phyloP scores from a whole-genome alignment of 805 yeast species.

The Metschnikowia shivogae region DNA sequence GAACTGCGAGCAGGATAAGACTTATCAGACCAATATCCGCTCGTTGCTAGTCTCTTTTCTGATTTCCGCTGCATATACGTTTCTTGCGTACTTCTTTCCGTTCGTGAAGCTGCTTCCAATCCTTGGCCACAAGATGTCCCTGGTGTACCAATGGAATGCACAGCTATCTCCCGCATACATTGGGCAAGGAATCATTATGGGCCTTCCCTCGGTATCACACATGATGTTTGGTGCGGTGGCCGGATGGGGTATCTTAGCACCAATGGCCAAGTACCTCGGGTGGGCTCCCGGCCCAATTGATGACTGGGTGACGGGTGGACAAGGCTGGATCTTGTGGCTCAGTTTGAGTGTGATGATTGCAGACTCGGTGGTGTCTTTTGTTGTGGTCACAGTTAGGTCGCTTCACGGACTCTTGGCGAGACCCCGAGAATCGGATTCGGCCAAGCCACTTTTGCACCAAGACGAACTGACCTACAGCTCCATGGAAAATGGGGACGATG shows the following conservation, averaged over 20 bases:
- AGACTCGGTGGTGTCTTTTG: conserved; percentile 79
- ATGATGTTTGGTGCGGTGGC: conserved; percentile 86
- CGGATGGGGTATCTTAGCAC: conserved; percentile 94
- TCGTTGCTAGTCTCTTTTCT: conserved; percentile 58
- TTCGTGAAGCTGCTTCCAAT: conserved; percentile 64
- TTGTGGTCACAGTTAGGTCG: conserved; percentile 51
- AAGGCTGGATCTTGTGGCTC: conserved; percentile 97
- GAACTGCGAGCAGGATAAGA: conserved; percentile 9
- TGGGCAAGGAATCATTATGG: conserved; percentile 98
- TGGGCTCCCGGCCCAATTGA: conserved; percentile 92
- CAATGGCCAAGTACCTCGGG: conserved; percentile 58
- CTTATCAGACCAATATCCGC: conserved; percentile 55
- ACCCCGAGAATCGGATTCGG: background rate
- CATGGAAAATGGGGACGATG: background rate
- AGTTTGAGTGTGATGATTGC: conserved; percentile 90
- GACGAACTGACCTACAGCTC: background rate
- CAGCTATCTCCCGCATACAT: conserved; percentile 97
- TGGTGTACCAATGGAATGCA: conserved; percentile 72
- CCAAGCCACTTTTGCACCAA: background rate
- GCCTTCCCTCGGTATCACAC: conserved; percentile 81
- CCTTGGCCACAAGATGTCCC: conserved; percentile 64
- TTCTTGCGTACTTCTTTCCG: conserved; percentile 71
- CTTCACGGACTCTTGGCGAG: conserved; percentile 21
- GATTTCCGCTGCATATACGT: conserved; percentile 69
- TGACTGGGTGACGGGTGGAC: conserved; percentile 92